phyloP scores from a whole-genome alignment of 2,329 filamentous ascomycete genomes.

The Cercospora sp. region DNA sequence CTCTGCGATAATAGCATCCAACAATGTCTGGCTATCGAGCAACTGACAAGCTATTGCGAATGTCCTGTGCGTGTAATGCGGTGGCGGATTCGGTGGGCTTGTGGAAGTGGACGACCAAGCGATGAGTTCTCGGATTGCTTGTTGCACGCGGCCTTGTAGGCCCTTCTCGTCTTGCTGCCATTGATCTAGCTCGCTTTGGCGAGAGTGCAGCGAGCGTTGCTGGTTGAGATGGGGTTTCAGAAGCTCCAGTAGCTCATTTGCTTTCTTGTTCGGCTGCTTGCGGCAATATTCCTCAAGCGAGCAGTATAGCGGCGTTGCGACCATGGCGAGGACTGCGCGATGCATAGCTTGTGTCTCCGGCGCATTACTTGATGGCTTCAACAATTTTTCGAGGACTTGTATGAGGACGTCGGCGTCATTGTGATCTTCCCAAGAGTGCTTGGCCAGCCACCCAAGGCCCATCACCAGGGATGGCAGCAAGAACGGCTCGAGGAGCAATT shows the following conservation, averaged over 20 bases:
- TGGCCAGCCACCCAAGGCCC: slow-evolving; percentile 69
- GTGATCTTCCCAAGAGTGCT: slow-evolving; percentile 65
- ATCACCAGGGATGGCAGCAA: slow-evolving; percentile 75
- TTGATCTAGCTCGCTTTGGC: slow-evolving; percentile 66
- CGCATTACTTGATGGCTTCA: slow-evolving; percentile 69
- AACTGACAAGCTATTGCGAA: slow-evolving; percentile 62
- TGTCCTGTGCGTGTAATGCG: slow-evolving; percentile 72
- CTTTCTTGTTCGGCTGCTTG: slow-evolving; percentile 68
- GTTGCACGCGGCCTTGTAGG: slow-evolving; percentile 52
- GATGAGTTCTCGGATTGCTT: slow-evolving; percentile 62
- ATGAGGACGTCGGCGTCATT: slow-evolving; percentile 68
- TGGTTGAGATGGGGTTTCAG: slow-evolving; percentile 61
- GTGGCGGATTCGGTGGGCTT: slow-evolving; percentile 51
- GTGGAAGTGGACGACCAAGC: slow-evolving; percentile 61
- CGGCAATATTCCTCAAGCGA: slow-evolving; percentile 67
- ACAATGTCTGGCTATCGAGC: slow-evolving; percentile 61
- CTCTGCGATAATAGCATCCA: slow-evolving; percentile 67
- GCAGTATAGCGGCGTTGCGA: slow-evolving; percentile 68
- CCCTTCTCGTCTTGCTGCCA: slow-evolving; percentile 51
- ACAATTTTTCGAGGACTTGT: slow-evolving; percentile 69
- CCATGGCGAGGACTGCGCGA: slow-evolving; percentile 67
- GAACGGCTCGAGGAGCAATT: slow-evolving; percentile 79
- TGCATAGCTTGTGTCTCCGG: slow-evolving; percentile 72
- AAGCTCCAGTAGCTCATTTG: slow-evolving; percentile 63
- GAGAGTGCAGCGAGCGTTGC: slow-evolving; percentile 62